A percentile compares a stretch with the other conserved stretches of the same genome.
Evolutionary conservation across 495 filamentous ascomycete species (phyloP).

Genomic region (Poronia punctata): DNA sequence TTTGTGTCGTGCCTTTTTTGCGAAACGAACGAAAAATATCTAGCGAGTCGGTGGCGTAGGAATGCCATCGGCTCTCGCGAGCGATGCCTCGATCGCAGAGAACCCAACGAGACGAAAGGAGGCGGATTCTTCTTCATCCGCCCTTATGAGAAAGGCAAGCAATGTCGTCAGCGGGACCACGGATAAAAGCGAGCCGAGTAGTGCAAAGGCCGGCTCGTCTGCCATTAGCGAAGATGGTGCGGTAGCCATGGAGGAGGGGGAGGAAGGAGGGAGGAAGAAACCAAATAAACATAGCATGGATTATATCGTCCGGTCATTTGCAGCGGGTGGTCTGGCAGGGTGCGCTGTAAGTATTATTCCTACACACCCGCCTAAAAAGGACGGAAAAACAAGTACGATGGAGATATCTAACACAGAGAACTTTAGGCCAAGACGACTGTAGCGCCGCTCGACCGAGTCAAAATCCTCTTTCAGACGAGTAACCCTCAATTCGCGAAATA

Average conservation of each 20-base stretch:
- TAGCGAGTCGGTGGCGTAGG: conserved; percentile 27
- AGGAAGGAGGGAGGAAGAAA: conserved; percentile 21
- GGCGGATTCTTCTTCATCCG: no score
- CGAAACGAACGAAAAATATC: background rate
- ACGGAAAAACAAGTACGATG: no score
- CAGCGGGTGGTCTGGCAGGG: conserved; percentile 84
- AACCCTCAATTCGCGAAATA: conserved; percentile 93
- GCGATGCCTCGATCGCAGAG: conserved; percentile 42
- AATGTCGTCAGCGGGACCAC: conserved; percentile 15
- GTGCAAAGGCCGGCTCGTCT: conserved; percentile 14
- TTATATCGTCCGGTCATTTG: conserved; percentile 71
- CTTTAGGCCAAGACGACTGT: conserved; percentile 98
- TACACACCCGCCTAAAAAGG: background rate
- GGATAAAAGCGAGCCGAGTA: conserved; percentile 15
- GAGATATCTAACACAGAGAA: no score
- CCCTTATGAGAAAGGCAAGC: conserved; percentile 15
- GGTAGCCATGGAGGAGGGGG: conserved; percentile 16
- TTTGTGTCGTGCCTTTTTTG: conserved; percentile 1
- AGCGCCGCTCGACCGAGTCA: conserved; percentile 92
- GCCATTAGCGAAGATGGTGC: conserved; percentile 34
- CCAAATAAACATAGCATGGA: conserved; percentile 66
- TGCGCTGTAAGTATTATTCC: conserved; percentile 59
- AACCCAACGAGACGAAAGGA: conserved; percentile 29
- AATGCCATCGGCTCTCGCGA: conserved; percentile 44
- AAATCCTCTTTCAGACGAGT: conserved; percentile 95